A percentile compares a stretch with the other conserved stretches of the same genome.
These are phyloP conservation scores for Phoma sp. DNA, from an alignment of 2,329 filamentous ascomycete genomes.

Conservation along the genomic window DNA sequence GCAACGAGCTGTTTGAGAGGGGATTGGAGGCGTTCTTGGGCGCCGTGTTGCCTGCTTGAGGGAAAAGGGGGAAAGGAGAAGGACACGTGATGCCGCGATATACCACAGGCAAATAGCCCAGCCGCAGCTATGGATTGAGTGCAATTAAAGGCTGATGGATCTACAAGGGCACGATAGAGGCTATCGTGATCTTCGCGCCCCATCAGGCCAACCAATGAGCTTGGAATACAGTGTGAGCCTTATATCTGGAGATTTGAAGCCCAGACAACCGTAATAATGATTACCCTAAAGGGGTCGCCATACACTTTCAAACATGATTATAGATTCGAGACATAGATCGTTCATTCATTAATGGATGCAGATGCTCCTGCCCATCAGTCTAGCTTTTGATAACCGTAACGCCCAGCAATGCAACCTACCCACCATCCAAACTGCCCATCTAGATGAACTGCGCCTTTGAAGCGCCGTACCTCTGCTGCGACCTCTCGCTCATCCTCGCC, in stretches of 20 bases:
- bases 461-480: slow-evolving; percentile 21
- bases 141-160: not conserved
- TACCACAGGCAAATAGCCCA: not conserved
- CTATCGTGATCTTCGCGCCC: too few relatives aligned
- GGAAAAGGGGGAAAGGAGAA: not conserved
- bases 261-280: too few relatives aligned
- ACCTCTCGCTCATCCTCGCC: slow-evolving; percentile 61
- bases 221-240: too few relatives aligned
- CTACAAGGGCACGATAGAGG: too few relatives aligned
- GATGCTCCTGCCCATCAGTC: not conserved
- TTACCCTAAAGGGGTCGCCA: too few relatives aligned
- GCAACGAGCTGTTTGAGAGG: slow-evolving; percentile 69
- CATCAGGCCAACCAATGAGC: too few relatives aligned
- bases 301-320: too few relatives aligned
- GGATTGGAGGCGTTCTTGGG: slow-evolving; percentile 79
- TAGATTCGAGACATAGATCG: not conserved
- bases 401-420: slow-evolving; percentile 13
- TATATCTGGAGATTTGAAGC: too few relatives aligned
- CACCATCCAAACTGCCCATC: not conserved
- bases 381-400: slow-evolving; percentile 6
- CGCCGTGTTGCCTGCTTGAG: slow-evolving; percentile 43
- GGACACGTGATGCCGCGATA: not conserved
- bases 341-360: slow-evolving; percentile 7
- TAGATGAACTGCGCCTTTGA: slow-evolving; percentile 14
- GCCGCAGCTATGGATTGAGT: not conserved